Evolutionary conservation across 371 early-diverging fungal genomes (phyloP).

Genomic region (Mortierella polycephala): DNA sequence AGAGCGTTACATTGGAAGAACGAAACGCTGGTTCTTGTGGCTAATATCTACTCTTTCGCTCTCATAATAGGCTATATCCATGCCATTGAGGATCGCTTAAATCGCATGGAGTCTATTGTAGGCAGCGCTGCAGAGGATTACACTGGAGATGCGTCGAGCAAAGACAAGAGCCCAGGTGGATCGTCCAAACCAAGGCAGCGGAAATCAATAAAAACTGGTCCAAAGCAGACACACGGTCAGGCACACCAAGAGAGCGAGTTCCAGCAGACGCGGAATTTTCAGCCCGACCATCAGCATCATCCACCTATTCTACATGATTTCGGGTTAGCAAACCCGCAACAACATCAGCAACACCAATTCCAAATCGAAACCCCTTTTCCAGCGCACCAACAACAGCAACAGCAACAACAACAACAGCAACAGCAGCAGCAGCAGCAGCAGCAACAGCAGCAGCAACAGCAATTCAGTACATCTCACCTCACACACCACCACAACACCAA

Average conservation of each 20-base stretch:
- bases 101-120: conserved; percentile 66
- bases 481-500: conserved; percentile 15
- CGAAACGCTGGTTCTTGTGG: no score
- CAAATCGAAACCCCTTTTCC: conserved; percentile 12
- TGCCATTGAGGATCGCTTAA: conserved; percentile 71
- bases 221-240: neutral
- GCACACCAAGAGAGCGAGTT: neutral
- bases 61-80: conserved; percentile 66
- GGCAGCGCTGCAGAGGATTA: conserved; percentile 19
- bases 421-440: conserved; percentile 2
- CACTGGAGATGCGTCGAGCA: conserved; percentile 42
- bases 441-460: conserved; percentile 6
- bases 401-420: conserved; percentile 6
- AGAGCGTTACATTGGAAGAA: neutral
- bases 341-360: conserved; percentile 13
- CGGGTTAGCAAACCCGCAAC: neutral
- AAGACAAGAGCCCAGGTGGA: conserved; percentile 4
- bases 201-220: conserved; percentile 24
- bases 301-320: conserved; percentile 8
- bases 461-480: neutral
- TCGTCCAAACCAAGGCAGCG: conserved; percentile 23
- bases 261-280: neutral
- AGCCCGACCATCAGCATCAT: conserved; percentile 16
- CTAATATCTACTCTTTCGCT: neutral
- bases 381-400: conserved; percentile 10